Conservation (phyloP, 202 grass and related monocot species). For the Panicum hallii region DNA sequence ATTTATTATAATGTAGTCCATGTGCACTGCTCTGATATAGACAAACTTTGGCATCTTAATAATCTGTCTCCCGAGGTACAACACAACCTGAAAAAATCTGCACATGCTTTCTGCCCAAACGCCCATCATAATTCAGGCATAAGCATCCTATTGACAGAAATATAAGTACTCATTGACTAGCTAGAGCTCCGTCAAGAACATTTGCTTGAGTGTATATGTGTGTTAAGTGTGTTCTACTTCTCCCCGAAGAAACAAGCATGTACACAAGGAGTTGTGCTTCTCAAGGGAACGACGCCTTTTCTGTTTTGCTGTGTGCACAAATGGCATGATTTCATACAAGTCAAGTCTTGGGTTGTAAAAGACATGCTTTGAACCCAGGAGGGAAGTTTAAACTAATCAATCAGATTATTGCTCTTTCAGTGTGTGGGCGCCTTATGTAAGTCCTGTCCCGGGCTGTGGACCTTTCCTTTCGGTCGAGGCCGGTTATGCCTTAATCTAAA, state of each 20-base stretch:
- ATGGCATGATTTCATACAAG: neutral
- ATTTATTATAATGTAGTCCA: neutral
- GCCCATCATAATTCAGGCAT: constrained; percentile 15
- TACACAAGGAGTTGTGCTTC: neutral
- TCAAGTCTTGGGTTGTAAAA: neutral
- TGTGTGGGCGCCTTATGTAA: neutral
- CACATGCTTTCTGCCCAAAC: constrained; percentile 39
- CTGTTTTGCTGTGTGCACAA: neutral
- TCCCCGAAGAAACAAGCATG: neutral
- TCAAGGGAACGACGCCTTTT: neutral
- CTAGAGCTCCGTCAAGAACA: neutral
- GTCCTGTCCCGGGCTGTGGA: too few species aligned
- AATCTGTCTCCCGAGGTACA: constrained; percentile 27
- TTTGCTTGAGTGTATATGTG: neutral
- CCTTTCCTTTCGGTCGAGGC: too few species aligned
- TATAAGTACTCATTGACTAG: neutral
- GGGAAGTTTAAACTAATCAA: neutral
- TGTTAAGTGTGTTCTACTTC: neutral
- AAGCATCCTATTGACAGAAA: neutral
- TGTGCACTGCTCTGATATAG: constrained; percentile 8
- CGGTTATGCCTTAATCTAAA: too few species aligned
- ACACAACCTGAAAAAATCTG: constrained; percentile 19
- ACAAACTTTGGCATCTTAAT: neutral
- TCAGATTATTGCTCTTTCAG: neutral
- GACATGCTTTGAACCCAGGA: neutral